Base-by-base conservation (phyloP, 179 eudicot species). In the Beta macrorhiza region DNA sequence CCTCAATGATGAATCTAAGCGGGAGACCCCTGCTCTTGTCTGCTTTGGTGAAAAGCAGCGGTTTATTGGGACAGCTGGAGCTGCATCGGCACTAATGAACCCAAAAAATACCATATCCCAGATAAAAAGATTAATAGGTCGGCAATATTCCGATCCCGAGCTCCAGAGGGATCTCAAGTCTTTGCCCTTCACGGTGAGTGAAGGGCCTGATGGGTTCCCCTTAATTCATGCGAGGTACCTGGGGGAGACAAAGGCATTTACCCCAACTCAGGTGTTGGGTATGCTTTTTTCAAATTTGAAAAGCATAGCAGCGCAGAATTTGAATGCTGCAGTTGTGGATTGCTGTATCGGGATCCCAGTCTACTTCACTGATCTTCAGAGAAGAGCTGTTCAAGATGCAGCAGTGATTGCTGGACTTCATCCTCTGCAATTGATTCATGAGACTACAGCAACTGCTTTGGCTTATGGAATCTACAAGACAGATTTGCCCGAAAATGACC, bases 391-490 rank as follows among this genome's bases (percentile, higher is more conserved):
- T 16, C 22, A 89, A 56, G 97, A 95, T 86, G 98, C 98, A 61
- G 97, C 98, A 25, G 85, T 91, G 5, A 93, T 95, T 80, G 93
- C 97, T 56, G 98, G 97, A 16, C 84, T 95, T 74, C 93, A 89
- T 77, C 97, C 97, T 69, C 84, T 95, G 65, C 87, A 89, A 29
- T 85, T 95, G 86, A 84, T 95, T 77, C 98, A 95, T 72, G 98
- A 95, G 74, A 95, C 97, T 5, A 95, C 98, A 14, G 97, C 98
- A 29, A 93, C 98, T 61, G 99, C 99, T 57, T 78, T 95, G 81
- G 98, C 98, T 57, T 95, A 91, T 86, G 99, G 99, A 72, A 93
- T 95, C 78, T 95, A 93, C 78, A 95, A 95, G 92, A 92, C 97
- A 10, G 98, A 95, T 68, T 89, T 95, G 82, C 98, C 99, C 42